Evolutionary conservation across 148 eudicot genomes (phyloP).

Genomic region (Cornus kousa): DNA sequence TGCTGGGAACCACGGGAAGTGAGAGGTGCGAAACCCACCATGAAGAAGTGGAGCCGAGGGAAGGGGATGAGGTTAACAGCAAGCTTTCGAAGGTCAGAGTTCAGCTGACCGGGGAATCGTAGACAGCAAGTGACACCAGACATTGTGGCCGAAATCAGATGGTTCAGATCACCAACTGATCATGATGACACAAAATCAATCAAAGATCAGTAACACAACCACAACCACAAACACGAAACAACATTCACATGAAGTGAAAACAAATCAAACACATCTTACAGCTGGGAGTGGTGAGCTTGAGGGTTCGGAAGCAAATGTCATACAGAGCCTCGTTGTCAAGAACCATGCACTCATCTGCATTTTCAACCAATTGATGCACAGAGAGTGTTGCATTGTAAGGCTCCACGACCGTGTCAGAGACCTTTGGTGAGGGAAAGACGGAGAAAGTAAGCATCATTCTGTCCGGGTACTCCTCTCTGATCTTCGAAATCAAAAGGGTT

Average conservation of each 20-base stretch:
- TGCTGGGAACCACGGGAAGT: conserved; percentile 30
- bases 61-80: conserved; percentile 29
- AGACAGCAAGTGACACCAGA: conserved; percentile 36
- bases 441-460: conserved; percentile 42
- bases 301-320: conserved; percentile 33
- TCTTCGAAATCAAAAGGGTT: conserved; percentile 34
- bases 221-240: neutral
- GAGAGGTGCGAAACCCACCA: conserved; percentile 29
- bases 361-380: conserved; percentile 36
- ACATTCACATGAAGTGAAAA: neutral
- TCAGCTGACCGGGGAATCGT: conserved; percentile 33
- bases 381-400: conserved; percentile 39
- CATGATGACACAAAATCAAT: neutral
- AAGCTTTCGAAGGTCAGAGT: conserved; percentile 32
- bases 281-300: conserved; percentile 41
- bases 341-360: conserved; percentile 41
- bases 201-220: neutral
- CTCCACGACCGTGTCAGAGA: conserved; percentile 36
- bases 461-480: conserved; percentile 42
- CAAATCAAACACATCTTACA: conserved; percentile 14
- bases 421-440: conserved; percentile 32
- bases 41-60: conserved; percentile 28
- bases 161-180: conserved; percentile 35
- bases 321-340: conserved; percentile 34
- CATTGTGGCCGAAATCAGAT: conserved; percentile 34